Evolutionary conservation across 2,329 filamentous ascomycete genomes (phyloP).

Genomic region (Aspergillus puulaauensis): DNA sequence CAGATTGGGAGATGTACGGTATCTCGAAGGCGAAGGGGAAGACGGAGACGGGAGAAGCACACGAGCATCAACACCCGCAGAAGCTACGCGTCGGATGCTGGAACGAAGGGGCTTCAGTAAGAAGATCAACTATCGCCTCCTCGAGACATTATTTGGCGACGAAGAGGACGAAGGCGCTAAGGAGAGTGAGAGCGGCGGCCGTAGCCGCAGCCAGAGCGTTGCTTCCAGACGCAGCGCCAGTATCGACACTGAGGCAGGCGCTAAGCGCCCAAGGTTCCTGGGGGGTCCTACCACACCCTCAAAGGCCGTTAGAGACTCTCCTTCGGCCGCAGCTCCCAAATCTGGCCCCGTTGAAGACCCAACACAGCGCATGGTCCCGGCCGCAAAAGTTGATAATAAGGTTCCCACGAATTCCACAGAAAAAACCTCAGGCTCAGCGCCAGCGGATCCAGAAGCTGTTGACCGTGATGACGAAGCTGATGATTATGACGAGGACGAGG

Average conservation of each 20-base stretch:
- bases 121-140: conserved; percentile 66
- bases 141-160: conserved; percentile 42
- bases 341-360: conserved; percentile 1
- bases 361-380: conserved; percentile 2
- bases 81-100: conserved; percentile 67
- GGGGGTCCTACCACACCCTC: conserved; percentile 16
- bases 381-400: conserved; percentile 12
- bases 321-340: conserved; percentile 9
- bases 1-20: conserved; percentile 47
- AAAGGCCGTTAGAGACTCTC: conserved; percentile 16
- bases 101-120: conserved; percentile 69
- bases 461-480: conserved; percentile 28
- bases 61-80: conserved; percentile 66
- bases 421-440: conserved; percentile 24
- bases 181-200: conserved; percentile 28
- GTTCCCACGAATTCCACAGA: conserved; percentile 24
- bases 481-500: conserved; percentile 36
- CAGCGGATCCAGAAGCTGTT: conserved; percentile 15
- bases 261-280: conserved; percentile 17
- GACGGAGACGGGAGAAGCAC: conserved; percentile 64
- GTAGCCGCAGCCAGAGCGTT: conserved; percentile 36
- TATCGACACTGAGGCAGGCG: conserved; percentile 22
- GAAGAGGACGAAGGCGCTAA: conserved; percentile 32
- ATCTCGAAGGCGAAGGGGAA: conserved; percentile 49
- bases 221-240: conserved; percentile 30